Evolutionary conservation across 1,284 basidiomycete species (phyloP), one percentile per base, ranked within the genome.

Genomic region (Taiwanofungus camphoratus): DNA sequence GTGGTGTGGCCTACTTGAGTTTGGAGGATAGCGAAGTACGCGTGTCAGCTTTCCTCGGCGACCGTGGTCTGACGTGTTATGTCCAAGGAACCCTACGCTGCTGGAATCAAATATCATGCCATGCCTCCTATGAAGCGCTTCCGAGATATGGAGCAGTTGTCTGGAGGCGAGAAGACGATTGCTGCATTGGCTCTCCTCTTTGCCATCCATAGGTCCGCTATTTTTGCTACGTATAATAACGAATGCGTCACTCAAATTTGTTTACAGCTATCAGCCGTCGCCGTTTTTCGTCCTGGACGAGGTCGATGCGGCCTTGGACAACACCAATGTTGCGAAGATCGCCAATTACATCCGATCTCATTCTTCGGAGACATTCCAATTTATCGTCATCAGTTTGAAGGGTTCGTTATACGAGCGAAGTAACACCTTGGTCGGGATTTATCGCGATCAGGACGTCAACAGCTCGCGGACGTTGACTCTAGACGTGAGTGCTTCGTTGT

Each of bases 61-160:
- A 31, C 22, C 21, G 36, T 8, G 7, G 15, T 26, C 19, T 31
- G 24, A 31, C 16, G 37, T 27, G 18, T 34, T 23, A 22, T 36
- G 6, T 31, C 19, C 16, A 49, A 96, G 87, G 96, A 99, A 73
- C 96, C 96, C 0, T 99, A 99, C 57, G 77, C 79, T 19, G 88
- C 85, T 21, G 96, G 95, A 45, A 91, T 99, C 68, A 96, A 95
- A 64, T 99, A 98, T 62, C 94, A 97, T 61, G 93, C 94, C 1
- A 99, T 99, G 90, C 95, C 95, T 0, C 94, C 94, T 0, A 95
- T 98, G 83, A 99, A 99, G 64, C 87, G 93, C 5, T 99, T 99
- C 75, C 79, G 94, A 52, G 96, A 99, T 63, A 99, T 99, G 89
- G 94, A 98, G 49, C 94, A 98, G 62, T 72, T 99, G 4, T 98